Base-by-base conservation (phyloP, 2,329 filamentous ascomycete species). In the Aspergillus brunneoviolaceus region DNA sequence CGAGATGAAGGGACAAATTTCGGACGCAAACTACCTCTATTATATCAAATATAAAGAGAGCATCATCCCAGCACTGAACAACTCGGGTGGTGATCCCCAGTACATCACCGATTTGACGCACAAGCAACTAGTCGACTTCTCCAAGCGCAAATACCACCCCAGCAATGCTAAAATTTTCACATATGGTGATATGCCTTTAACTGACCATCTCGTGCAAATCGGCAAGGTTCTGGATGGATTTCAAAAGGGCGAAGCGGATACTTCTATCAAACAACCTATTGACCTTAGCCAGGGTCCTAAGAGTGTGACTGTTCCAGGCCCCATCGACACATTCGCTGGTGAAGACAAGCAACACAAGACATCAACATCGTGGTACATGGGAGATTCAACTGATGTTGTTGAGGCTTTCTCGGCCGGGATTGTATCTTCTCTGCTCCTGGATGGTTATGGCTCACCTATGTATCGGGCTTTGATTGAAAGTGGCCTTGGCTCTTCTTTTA, bases 1-100 rank as follows among this genome's bases (percentile, higher is more conserved):
- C 71, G 95, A 99, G 80, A 99, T 99, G 95, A 99, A 99, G 79
- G 95, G 95, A 0, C 93, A 97, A 73, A 96, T 98, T 88, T 98
- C 95, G 2, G 95, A 99, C 75, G 92, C 94, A 6, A 92, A 92
- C 66, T 99, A 99, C 70, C 81, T 98, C 0, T 99, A 91, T 80
- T 98, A 97, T 75, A 96, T 97, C 67, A 86, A 89, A 56, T 99
- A 96, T 77, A 92, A 96, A 72, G 92, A 98, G 69, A 89, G 95
- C 73, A 91, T 99, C 57, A 95, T 96, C 72, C 95, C 95, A 0
- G 89, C 89, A 42, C 89, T 99, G 74, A 90, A 99, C 79, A 98
- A 99, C 79, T 98, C 94, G 1, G 95, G 95, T 35, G 95, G 95
- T 57, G 95, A 99, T 72, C 95, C 95, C 0, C 89, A 95, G 71